Base-by-base conservation (phyloP, 352 stramenopile genomes). In the Thraustotheca clavata region DNA sequence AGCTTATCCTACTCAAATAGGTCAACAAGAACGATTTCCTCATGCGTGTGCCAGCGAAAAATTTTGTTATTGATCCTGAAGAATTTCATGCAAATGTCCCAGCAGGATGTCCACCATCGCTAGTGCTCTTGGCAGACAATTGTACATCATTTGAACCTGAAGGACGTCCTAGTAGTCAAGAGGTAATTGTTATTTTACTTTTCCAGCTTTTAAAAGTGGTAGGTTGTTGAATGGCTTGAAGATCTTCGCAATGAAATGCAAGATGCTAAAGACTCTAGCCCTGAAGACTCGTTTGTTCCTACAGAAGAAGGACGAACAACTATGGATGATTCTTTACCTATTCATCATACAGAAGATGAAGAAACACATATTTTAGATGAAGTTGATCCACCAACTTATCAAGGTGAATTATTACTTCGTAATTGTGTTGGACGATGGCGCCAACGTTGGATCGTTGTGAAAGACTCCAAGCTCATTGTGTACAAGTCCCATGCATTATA, bases 11-110 rank as follows among this genome's bases (percentile, higher is more conserved):
- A 12, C 27, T 9, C 34, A 16, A 18, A 24, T 49, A 60, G 24
- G 81, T 76, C 41, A 94, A 91, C 70, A 69, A 79, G 1, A 81
- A 94, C 59, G 80, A 76, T 12, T 94, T 94, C 49, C 60, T 94
- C 27, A 73, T 84, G 83, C 85, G 85, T 35, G 69, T 92, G 12
- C 85, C 85, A n/a, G 80, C 91, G 67, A 74, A 76, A 68, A 94
- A 94, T 62, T 94, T 94, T 67, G 71, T 76, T 29, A 71, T 92
- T 33, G 68, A 71, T 38, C 20, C 70, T 32, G 57, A 79, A 12
- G 79, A 94, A 70, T 94, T 94, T 68, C 78, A 68, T 55, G 73
- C 76, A 6, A 77, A 77, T 40, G 69, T 94, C 40, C 83, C 83
- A 4, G 46, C 69, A 29, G 80, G 73, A 2, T 94, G 85, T 40